Evolutionary conservation across 331 rosid genomes (phyloP).

Genomic region (Malus hybrid): DNA sequence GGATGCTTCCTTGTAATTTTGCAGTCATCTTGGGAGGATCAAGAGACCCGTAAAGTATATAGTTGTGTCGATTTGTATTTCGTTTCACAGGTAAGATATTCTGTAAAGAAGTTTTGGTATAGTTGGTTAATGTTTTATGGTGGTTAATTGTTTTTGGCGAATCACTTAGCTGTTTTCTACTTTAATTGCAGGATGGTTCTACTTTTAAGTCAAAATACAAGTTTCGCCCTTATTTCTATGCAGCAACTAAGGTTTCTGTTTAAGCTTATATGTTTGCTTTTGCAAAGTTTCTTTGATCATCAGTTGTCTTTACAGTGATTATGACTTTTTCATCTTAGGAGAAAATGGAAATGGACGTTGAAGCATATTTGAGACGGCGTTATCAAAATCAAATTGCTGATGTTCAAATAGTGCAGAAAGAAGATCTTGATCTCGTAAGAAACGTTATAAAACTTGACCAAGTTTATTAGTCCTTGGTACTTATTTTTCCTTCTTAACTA

Average conservation of each 20-base stretch:
- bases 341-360: constrained; percentile 78
- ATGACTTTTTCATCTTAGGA: constrained; percentile 33
- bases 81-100: constrained; percentile 69
- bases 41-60: constrained; percentile 52
- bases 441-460: not conserved
- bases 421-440: constrained; percentile 95
- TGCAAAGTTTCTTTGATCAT: not conserved
- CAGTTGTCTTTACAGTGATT: constrained; percentile 4
- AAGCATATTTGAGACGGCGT: constrained; percentile 69
- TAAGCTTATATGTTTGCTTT: not conserved
- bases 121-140: not conserved
- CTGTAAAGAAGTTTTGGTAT: not conserved
- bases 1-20: constrained; percentile 22
- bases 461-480: not conserved
- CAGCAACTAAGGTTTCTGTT: constrained; percentile 62
- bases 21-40: constrained; percentile 89
- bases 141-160: constrained; percentile 2
- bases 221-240: constrained; percentile 84
- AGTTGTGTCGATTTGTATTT: constrained; percentile 91
- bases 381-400: constrained; percentile 81
- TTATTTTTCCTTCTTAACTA: not conserved
- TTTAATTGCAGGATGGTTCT: constrained; percentile 79
- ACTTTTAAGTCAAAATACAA: constrained; percentile 77
- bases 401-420: constrained; percentile 69
- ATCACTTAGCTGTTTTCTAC: constrained; percentile 18